A percentile compares a stretch with the other conserved stretches of the same genome.
Conservation (phyloP, 441 rosid genomes). For the Kokia cookei region DNA sequence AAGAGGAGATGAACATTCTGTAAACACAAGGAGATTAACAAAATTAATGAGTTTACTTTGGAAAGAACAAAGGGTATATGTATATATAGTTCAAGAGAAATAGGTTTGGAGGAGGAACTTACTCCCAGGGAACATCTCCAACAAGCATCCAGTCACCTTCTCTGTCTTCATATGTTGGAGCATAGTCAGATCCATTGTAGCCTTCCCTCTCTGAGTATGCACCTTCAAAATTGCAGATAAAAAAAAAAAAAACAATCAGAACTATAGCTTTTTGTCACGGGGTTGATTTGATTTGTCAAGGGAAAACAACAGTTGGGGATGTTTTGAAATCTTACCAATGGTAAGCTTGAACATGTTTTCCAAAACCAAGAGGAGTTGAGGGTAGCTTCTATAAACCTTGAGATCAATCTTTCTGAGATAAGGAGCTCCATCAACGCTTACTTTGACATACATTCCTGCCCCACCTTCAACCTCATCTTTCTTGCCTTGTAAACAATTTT, state of each 20-base stretch:
- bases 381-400: slow-evolving; percentile 42
- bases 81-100: neutral
- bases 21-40: neutral
- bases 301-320: neutral
- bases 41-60: neutral
- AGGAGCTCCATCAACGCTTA: slow-evolving; percentile 72
- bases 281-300: neutral
- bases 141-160: slow-evolving; percentile 55
- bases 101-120: slow-evolving; percentile 10
- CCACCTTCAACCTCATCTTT: slow-evolving; percentile 18
- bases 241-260: neutral
- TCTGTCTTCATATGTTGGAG: slow-evolving; percentile 44
- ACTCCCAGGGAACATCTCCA: slow-evolving; percentile 47
- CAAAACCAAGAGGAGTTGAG: slow-evolving; percentile 43
- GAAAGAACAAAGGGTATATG: neutral
- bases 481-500: slow-evolving; percentile 21
- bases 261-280: neutral
- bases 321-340: neutral
- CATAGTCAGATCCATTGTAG: slow-evolving; percentile 32
- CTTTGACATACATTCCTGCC: slow-evolving; percentile 39
- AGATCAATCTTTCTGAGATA: slow-evolving; percentile 62
- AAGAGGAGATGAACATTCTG: slow-evolving; percentile 38
- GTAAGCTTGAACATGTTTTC: slow-evolving; percentile 55
- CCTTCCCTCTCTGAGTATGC: slow-evolving; percentile 28
- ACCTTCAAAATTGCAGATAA: slow-evolving; percentile 4